Percentiles rank a stretch among this genome's conserved stretches.
phyloP scores from a whole-genome alignment of 169 alveolate genomes.

The Plasmodium vivax region DNA sequence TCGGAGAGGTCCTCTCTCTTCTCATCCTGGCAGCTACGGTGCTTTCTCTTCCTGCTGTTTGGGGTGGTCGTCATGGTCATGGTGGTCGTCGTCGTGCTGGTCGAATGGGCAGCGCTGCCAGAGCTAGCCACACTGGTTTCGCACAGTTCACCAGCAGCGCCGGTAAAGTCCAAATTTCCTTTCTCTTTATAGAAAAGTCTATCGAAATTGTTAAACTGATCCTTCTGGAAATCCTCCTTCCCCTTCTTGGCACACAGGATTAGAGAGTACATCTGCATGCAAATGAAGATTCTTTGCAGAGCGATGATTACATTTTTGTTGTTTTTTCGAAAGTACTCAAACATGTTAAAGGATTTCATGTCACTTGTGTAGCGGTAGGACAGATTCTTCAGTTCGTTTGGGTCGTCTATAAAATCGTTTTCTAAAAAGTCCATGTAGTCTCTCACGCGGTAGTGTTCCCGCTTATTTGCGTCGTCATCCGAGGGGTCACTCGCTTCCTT shows the following conservation, averaged over 20 bases:
- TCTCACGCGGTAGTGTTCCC: background rate
- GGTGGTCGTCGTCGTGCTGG: background rate
- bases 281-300: conserved; percentile 55
- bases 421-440: conserved; percentile 24
- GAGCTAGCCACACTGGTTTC: background rate
- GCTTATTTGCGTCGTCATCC: background rate
- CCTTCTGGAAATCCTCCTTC: conserved; percentile 37
- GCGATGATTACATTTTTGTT: conserved; percentile 67
- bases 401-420: conserved; percentile 17
- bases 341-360: conserved; percentile 60
- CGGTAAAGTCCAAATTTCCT: conserved; percentile 7
- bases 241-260: conserved; percentile 60
- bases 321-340: conserved; percentile 67
- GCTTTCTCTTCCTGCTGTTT: background rate
- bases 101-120: background rate
- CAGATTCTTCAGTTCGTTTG: conserved; percentile 38
- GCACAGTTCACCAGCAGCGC: background rate
- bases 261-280: conserved; percentile 66
- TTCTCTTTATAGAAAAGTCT: conserved; percentile 27
- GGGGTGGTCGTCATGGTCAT: background rate
- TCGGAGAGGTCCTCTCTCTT: background rate
- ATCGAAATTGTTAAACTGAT: background rate
- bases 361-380: conserved; percentile 38
- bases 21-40: background rate
- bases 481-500: background rate